These are phyloP conservation scores for Populus davidiana DNA, from an alignment of 345 rosid species.

Conservation along the genomic window DNA sequence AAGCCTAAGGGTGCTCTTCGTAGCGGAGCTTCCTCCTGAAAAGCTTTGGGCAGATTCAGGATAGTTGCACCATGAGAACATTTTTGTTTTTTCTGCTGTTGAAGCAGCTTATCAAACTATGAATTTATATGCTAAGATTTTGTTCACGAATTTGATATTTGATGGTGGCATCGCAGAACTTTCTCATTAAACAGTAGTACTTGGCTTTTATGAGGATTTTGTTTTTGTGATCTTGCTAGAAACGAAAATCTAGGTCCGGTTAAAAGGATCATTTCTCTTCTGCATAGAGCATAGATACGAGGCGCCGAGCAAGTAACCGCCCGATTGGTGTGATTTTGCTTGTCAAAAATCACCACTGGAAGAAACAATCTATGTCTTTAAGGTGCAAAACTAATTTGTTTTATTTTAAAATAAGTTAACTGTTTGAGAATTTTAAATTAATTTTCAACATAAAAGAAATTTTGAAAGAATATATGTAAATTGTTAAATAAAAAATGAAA, in stretches of 20 bases:
- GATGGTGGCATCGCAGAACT: not conserved
- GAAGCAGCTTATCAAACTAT: not conserved
- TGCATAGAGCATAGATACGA: not conserved
- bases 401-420: too few species aligned
- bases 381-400: too few species aligned
- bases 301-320: not conserved
- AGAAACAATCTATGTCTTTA: too few species aligned
- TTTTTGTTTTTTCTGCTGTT: not conserved
- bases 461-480: too few species aligned
- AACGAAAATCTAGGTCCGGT: not conserved
- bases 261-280: not conserved
- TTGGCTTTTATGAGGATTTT: not conserved
- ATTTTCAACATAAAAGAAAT: too few species aligned
- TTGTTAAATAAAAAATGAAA: too few species aligned
- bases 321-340: not conserved
- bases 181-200: not conserved
- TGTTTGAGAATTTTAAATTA: too few species aligned
- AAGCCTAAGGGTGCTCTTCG: conserved; percentile 32
- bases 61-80: not conserved
- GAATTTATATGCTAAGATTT: not conserved
- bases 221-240: not conserved
- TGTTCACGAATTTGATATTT: not conserved
- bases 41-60: not conserved
- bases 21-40: conserved; percentile 30
- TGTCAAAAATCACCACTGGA: too few species aligned